Percentiles rank a stretch among this genome's conserved stretches.
phyloP scores from a whole-genome alignment of 108 stramenopile genomes.

The Nannochloropsis oceanica region DNA sequence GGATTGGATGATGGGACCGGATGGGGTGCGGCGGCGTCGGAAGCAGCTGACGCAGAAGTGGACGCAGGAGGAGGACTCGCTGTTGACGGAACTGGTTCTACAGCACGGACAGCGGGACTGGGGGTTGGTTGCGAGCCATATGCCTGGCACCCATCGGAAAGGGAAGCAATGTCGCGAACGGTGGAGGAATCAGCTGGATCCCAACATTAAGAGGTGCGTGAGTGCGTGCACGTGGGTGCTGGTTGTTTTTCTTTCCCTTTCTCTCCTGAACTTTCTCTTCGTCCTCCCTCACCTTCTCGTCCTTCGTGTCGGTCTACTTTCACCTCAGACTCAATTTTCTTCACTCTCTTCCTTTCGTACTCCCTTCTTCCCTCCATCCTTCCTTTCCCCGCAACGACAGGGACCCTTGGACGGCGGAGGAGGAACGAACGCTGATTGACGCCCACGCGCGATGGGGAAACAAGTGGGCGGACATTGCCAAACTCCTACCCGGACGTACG shows the following conservation, averaged over 20 bases:
- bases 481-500: neutral
- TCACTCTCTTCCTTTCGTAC: too few relatives aligned
- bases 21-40: neutral
- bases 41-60: neutral
- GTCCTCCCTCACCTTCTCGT: too few relatives aligned
- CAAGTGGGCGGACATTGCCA: conserved; percentile 12
- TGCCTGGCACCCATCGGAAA: conserved; percentile 33
- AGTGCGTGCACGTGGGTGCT: too few relatives aligned
- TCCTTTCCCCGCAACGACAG: neutral
- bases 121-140: conserved; percentile 15
- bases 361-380: too few relatives aligned
- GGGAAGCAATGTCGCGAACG: conserved; percentile 60
- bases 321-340: too few relatives aligned
- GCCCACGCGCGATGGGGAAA: conserved; percentile 2
- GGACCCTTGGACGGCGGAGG: conserved; percentile 11
- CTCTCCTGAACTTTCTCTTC: too few relatives aligned
- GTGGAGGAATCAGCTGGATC: conserved; percentile 61
- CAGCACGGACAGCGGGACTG: conserved; percentile 1
- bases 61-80: conserved; percentile 9
- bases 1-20: neutral
- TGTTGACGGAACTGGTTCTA: neutral
- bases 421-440: neutral
- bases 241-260: too few relatives aligned
- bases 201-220: conserved; percentile 33
- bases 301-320: too few relatives aligned